Evolutionary conservation across 768 basidiomycete species (phyloP).

Genomic region (Mycena filopes): DNA sequence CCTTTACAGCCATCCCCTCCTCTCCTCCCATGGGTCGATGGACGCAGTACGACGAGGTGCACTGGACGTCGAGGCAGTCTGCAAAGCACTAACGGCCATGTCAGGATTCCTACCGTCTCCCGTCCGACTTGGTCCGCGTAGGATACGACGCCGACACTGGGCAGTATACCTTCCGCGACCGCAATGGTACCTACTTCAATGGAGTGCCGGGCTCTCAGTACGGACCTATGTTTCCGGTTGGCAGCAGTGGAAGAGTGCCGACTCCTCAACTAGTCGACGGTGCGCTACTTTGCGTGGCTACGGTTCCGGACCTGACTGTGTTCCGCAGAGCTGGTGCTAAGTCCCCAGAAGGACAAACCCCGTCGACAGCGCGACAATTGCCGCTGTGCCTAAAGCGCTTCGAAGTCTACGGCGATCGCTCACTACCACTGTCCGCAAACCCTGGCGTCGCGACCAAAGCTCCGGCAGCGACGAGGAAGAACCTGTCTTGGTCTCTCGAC

Average conservation of each 20-base stretch:
- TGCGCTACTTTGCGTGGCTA: not conserved
- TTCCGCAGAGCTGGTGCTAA: not conserved
- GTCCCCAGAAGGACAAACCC: not conserved
- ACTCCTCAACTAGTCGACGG: not conserved
- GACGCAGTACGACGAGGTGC: constrained; percentile 34
- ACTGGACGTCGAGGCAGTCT: not conserved
- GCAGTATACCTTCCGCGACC: constrained; percentile 56
- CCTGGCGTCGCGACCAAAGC: constrained; percentile 17
- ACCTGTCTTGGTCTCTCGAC: constrained; percentile 22
- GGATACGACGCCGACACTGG: constrained; percentile 65
- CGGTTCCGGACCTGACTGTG: not conserved
- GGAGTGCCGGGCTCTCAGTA: constrained; percentile 58
- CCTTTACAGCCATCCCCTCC: constrained; percentile 9
- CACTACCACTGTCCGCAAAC: constrained; percentile 13
- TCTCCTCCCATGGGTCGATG: constrained; percentile 29
- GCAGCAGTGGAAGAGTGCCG: too few relatives aligned
- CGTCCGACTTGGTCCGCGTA: constrained; percentile 60
- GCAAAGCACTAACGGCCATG: not conserved
- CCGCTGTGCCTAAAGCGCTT: constrained; percentile 17
- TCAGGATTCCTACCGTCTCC: constrained; percentile 64
- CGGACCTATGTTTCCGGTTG: constrained; percentile 37
- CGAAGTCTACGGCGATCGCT: constrained; percentile 25
- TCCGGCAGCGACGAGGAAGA: constrained; percentile 26
- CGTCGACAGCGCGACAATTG: constrained; percentile 9
- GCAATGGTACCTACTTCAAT: constrained; percentile 49